These are phyloP conservation scores for Piloderma croceum DNA, from an alignment of 768 basidiomycete genomes.

Conservation along the genomic window DNA sequence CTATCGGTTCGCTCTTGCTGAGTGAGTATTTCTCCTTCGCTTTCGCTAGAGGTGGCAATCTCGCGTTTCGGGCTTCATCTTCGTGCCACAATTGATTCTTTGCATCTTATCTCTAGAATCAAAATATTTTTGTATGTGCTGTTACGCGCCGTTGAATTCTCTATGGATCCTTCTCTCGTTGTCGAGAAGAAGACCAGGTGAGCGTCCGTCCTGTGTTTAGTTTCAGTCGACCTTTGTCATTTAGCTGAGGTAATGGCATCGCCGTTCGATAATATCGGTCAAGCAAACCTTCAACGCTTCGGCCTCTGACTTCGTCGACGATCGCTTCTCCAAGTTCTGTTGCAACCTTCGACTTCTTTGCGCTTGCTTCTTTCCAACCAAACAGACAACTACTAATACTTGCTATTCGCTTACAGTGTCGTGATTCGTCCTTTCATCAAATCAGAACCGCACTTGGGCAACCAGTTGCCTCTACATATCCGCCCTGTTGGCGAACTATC, in stretches of 20 bases:
- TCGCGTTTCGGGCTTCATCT: conserved; percentile 11
- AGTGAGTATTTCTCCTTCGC: conserved; percentile 38
- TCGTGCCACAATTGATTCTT: conserved; percentile 9
- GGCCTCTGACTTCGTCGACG: too few species aligned
- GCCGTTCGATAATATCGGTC: too few species aligned
- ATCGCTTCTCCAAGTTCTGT: conserved; percentile 6
- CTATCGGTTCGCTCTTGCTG: conserved; percentile 52
- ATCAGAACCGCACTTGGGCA: conserved; percentile 46
- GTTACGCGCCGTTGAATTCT: conserved; percentile 51
- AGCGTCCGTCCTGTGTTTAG: conserved; percentile 24
- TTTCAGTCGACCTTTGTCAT: too few species aligned
- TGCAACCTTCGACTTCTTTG: conserved; percentile 9
- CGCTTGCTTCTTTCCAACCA: conserved; percentile 2
- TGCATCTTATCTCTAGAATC: conserved; percentile 39
- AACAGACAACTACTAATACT: too few species aligned
- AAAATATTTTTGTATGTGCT: conserved; percentile 58
- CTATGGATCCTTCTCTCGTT: conserved; percentile 43
- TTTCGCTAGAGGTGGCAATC: conserved; percentile 10
- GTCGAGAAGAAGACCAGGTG: conserved; percentile 64
- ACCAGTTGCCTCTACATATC: conserved; percentile 56
- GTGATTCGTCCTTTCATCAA: conserved; percentile 55
- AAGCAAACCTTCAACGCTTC: too few species aligned
- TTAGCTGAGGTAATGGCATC: too few species aligned
- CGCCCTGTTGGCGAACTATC: conserved; percentile 20
- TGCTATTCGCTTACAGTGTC: conserved; percentile 30